Evolutionary conservation across 768 basidiomycete genomes (phyloP).

Genomic region (Russula sp.): DNA sequence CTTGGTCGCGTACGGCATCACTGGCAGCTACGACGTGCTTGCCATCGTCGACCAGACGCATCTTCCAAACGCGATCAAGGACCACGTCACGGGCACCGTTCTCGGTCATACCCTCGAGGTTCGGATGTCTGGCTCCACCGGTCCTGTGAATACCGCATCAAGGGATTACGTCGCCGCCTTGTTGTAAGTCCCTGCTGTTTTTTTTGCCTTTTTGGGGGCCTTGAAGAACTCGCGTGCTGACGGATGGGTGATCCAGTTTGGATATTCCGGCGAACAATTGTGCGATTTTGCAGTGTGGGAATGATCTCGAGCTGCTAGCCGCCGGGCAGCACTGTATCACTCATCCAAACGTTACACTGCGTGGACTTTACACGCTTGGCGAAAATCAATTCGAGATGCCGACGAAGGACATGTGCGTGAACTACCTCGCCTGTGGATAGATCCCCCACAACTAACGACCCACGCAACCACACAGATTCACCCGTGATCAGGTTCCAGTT

Average conservation of each 20-base stretch:
- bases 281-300: slow-evolving; percentile 74
- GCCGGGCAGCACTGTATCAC: slow-evolving; percentile 84
- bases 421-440: not conserved
- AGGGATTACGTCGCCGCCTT: slow-evolving; percentile 60
- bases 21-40: slow-evolving; percentile 69
- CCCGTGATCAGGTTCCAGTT: slow-evolving; percentile 82
- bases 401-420: slow-evolving; percentile 72
- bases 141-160: slow-evolving; percentile 39
- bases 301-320: slow-evolving; percentile 68
- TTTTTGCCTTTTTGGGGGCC: slow-evolving; percentile 1
- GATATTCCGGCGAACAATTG: slow-evolving; percentile 85
- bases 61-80: slow-evolving; percentile 50
- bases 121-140: slow-evolving; percentile 50
- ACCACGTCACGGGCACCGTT: slow-evolving; percentile 50
- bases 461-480: slow-evolving; percentile 43
- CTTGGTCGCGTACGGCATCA: slow-evolving; percentile 69
- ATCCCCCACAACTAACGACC: not conserved
- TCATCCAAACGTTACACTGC: slow-evolving; percentile 73
- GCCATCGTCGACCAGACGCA: slow-evolving; percentile 84
- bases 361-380: slow-evolving; percentile 72
- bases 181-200: slow-evolving; percentile 43
- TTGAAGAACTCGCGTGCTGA: not conserved
- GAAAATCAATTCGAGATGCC: slow-evolving; percentile 85
- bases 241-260: slow-evolving; percentile 36
- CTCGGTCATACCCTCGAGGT: slow-evolving; percentile 77